Base-by-base conservation (phyloP, 768 basidiomycete species). In the Boletus rubropictus region DNA sequence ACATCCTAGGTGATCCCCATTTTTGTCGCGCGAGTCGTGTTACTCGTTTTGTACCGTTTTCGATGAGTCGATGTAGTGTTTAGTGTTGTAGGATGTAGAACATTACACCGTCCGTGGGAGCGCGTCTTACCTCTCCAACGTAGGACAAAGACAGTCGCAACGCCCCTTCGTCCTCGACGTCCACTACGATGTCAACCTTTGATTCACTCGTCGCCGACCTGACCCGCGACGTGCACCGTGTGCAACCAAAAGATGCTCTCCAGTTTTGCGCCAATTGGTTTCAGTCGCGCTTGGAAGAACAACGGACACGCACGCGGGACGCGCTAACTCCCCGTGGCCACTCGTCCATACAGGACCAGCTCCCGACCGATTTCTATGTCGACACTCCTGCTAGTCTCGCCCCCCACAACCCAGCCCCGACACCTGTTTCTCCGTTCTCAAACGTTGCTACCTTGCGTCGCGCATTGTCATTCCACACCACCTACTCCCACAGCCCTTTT, bases 251-350 rank as follows among this genome's bases (percentile, higher is more conserved):
- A 58, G 95, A 98, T 62, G 81, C 85, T 4, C 82, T 96, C 38
- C 95, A 97, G 68, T 92, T 86, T 67, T 89, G 86, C 59, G 83
- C 94, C 39, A 91, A 84, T 59, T 98, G 93, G 93, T 97, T 98
- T 69, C 88, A 93, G 64, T 76, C 78, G 51, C 80, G 89, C 46
- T 74, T 94, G 41, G 86, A 91, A 54, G 87, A 91, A 61, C 91
- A 94, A 61, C 77, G 91, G 46, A 75, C 79, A 36, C 78, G 84
- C 52, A 80, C 78, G 20, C 77, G 89, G 54, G 81, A 88, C 70
- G 65, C 77, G 58, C 53, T 64, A 8, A 65, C 78, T 2, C 78
- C 75, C 41, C 77, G 78, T 40, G 66, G 74, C 33, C 67, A 70
- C 46, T 74, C 80, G 8, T 65, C 76, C 20, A 70, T 73, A 27